Evolutionary conservation across 2,329 filamentous ascomycete genomes (phyloP), one percentile per base, ranked within the genome.

Genomic region (Cordyceps tenuipes): DNA sequence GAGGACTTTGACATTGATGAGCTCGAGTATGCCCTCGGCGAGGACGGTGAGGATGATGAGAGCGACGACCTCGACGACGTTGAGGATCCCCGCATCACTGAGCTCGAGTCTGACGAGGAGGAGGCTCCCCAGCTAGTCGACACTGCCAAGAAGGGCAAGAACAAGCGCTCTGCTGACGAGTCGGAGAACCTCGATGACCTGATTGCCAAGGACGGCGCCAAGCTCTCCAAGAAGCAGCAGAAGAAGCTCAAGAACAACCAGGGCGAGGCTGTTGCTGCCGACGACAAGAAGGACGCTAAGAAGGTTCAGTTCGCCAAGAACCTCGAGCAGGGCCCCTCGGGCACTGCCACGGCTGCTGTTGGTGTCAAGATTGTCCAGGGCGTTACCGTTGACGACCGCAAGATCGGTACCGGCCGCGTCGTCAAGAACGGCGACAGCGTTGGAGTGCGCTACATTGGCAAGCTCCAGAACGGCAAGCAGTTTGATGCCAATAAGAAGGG

Each of bases 221-320:
- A 92, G 79, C 82, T 91, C 64, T 92, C 86, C 83, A 97, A 97
- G 84, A 97, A 96, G 81, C 90, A 97, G 76, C 83, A 89, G 69
- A 97, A 99, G 88, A 97, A 97, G 83, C 83, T 93, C 65, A 96
- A 96, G 86, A 97, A 96, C 83, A 97, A 97, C 82, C 90, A 96
- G 73, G 94, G 93, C 66, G 89, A 97, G 72, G 87, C 94, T 62
- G 84, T 88, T 62, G 76, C 81, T 56, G 77, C 79, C 49, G 83
- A 87, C 68, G 78, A 83, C 62, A 66, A 72, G 63, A 85, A 85
- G 81, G 78, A 80, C 61, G 88, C 89, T 75, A 97, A 97, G 85
- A 97, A 97, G 82, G 94, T 99, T 63, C 91, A 96, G 76, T 99
- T 99, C 74, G 93, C 94, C 72, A 97, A 97, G 84, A 92, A 97